Percentiles rank a stretch among this genome's conserved stretches.
Conservation (phyloP, 169 alveolate genomes). For the Cyclospora cayetanensis region DNA sequence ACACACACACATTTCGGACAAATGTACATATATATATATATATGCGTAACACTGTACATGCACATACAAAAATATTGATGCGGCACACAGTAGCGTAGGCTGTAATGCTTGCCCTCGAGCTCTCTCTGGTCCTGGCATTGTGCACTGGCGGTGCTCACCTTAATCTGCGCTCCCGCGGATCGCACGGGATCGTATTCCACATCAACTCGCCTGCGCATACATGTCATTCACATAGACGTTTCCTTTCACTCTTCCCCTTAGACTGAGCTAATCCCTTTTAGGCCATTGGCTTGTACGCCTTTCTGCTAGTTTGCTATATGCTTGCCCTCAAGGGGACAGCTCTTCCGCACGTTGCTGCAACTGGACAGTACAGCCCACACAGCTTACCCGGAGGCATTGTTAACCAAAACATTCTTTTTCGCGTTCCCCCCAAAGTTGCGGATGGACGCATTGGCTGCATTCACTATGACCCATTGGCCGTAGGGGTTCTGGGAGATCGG, state of each 20-base stretch:
- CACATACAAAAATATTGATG: background rate
- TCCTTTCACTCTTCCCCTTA: too few relatives aligned
- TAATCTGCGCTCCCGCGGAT: background rate
- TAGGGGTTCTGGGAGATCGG: constrained; percentile 49
- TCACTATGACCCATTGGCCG: constrained; percentile 59
- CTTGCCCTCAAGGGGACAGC: too few relatives aligned
- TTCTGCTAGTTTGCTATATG: too few relatives aligned
- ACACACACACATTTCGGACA: background rate
- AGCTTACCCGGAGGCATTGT: constrained; percentile 58
- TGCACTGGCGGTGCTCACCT: constrained; percentile 23
- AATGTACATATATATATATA: background rate
- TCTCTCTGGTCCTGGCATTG: too few relatives aligned
- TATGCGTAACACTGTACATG: background rate
- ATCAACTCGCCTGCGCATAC: constrained; percentile 9
- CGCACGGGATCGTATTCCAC: constrained; percentile 1
- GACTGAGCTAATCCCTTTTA: too few relatives aligned
- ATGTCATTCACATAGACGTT: too few relatives aligned
- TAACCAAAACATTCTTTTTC: constrained; percentile 40
- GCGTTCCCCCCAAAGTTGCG: constrained; percentile 51
- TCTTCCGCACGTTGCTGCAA: too few relatives aligned
- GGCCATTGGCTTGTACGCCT: too few relatives aligned
- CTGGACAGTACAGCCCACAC: too few relatives aligned
- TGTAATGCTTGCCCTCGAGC: too few relatives aligned
- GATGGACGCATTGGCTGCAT: constrained; percentile 8
- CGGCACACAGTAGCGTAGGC: background rate